Evolutionary conservation across 345 rosid species (phyloP).

Genomic region (Salix viminalis): DNA sequence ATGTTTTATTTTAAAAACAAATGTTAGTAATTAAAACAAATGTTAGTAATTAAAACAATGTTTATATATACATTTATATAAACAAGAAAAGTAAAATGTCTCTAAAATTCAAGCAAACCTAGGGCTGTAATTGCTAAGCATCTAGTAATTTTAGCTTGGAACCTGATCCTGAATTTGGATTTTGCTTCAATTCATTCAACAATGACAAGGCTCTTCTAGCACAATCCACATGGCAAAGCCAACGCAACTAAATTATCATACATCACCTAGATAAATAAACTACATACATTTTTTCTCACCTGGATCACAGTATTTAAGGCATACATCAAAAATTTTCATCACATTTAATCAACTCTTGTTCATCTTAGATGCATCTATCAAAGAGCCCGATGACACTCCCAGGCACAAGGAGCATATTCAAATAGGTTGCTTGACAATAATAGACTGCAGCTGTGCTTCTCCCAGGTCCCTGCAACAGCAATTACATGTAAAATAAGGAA

Average conservation of each 20-base stretch:
- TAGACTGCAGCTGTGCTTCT: conserved; percentile 16
- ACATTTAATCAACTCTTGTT: conserved; percentile 5
- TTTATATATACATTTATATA: no score
- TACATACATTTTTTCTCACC: conserved; percentile 15
- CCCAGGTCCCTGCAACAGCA: conserved; percentile 4
- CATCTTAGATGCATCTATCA: not conserved
- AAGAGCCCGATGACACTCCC: not conserved
- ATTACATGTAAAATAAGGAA: not conserved
- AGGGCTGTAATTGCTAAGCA: not conserved
- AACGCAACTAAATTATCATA: conserved; percentile 4
- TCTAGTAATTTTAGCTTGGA: not conserved
- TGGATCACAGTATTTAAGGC: conserved; percentile 13
- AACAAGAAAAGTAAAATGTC: no score
- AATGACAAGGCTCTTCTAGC: conserved; percentile 5
- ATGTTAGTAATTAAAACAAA: no score
- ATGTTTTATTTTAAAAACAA: no score
- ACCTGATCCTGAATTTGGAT: not conserved
- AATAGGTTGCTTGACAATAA: not conserved
- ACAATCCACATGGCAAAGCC: not conserved
- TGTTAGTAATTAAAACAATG: no score
- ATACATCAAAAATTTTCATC: conserved; percentile 8
- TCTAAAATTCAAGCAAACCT: no score
- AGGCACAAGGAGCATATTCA: conserved; percentile 1
- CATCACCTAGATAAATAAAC: conserved; percentile 13
- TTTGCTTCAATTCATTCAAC: conserved; percentile 14